Percentiles rank a stretch among this genome's conserved stretches.
Evolutionary conservation across 305 asterid genomes (phyloP).

Genomic region (Solanum hybrid): DNA sequence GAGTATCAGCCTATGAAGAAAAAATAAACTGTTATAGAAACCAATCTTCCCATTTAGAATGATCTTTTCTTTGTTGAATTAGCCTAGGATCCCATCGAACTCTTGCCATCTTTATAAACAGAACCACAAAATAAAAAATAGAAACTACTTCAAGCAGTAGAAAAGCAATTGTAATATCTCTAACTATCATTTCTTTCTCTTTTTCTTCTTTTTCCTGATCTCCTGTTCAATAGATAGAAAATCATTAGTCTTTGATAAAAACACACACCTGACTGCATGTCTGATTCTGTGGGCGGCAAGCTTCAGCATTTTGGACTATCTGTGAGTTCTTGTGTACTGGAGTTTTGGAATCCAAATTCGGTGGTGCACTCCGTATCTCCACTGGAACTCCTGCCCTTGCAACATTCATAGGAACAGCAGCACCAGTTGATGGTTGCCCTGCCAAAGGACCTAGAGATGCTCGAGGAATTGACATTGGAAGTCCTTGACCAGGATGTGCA

Average conservation of each 20-base stretch:
- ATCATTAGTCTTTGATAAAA: background rate
- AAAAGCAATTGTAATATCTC: background rate
- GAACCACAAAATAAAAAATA: slow-evolving; percentile 1
- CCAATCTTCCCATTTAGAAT: background rate
- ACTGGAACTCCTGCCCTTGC: slow-evolving; percentile 19
- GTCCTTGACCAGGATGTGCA: slow-evolving; percentile 57
- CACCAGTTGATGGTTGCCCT: slow-evolving; percentile 22
- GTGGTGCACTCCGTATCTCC: slow-evolving; percentile 30
- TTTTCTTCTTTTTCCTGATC: background rate
- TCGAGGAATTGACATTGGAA: slow-evolving; percentile 29
- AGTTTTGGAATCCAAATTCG: slow-evolving; percentile 17
- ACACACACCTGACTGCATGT: slow-evolving; percentile 46
- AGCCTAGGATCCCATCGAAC: background rate
- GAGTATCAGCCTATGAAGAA: background rate
- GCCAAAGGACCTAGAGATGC: slow-evolving; percentile 37
- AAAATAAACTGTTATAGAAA: background rate
- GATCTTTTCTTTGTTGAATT: background rate
- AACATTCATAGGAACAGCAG: slow-evolving; percentile 26
- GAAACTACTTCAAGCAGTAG: background rate
- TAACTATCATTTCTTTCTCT: background rate
- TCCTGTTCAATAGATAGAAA: slow-evolving; percentile 1
- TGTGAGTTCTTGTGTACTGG: slow-evolving; percentile 19
- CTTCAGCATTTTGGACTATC: slow-evolving; percentile 25
- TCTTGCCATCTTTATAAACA: background rate
- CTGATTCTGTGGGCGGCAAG: slow-evolving; percentile 24